Conservation (phyloP, 306 rosid genomes). For the Luffa acutangula region DNA sequence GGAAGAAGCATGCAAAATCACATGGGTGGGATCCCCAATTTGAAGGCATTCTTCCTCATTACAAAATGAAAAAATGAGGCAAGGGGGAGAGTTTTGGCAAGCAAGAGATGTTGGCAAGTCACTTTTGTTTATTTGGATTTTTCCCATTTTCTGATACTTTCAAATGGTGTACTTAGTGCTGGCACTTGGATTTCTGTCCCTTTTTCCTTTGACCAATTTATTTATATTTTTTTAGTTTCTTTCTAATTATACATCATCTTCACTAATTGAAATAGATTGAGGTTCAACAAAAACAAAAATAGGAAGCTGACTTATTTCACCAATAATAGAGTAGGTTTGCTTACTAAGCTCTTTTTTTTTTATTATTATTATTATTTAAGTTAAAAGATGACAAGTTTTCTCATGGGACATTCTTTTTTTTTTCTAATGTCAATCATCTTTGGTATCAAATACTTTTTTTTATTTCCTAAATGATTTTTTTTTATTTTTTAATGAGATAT, state of each 20-base stretch:
- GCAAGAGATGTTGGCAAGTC: neutral
- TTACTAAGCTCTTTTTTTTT: no score
- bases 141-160: neutral
- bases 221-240: neutral
- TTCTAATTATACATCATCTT: neutral
- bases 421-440: neutral
- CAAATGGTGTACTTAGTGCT: neutral
- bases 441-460: no score
- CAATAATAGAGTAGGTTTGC: neutral
- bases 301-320: neutral
- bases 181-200: neutral
- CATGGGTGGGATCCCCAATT: neutral
- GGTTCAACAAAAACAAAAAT: neutral
- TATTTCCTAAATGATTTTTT: no score
- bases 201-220: neutral
- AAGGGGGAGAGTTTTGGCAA: neutral
- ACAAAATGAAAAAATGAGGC: no score
- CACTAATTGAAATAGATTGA: neutral
- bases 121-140: neutral
- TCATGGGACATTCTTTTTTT: no score
- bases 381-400: neutral
- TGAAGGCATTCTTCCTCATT: neutral
- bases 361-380: no score
- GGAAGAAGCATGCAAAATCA: neutral
- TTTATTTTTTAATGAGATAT: no score